Percentiles rank a stretch among this genome's conserved stretches.
These are phyloP conservation scores for Ophioceras dolichostomum DNA, from an alignment of 2,329 filamentous ascomycete species.

Conservation along the genomic window DNA sequence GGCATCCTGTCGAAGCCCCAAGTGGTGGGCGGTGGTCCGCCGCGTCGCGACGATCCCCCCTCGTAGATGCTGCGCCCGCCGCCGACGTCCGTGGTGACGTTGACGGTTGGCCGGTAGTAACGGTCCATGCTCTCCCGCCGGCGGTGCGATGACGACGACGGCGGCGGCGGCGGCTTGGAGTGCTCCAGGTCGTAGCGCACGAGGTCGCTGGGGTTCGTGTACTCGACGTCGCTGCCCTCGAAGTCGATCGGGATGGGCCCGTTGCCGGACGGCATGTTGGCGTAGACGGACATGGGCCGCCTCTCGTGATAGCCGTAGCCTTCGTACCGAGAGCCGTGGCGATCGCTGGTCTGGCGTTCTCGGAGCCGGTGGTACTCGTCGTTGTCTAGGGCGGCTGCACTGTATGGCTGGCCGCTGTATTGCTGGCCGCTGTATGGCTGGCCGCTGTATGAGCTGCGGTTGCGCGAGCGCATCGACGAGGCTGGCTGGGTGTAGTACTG, in stretches of 20 bases:
- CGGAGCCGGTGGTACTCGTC: conserved; percentile 38
- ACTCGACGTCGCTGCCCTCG: conserved; percentile 48
- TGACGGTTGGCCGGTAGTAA: conserved; percentile 43
- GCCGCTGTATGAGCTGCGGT: conserved; percentile 22
- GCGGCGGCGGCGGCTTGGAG: conserved; percentile 26
- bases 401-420: conserved; percentile 22
- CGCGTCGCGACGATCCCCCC: neutral
- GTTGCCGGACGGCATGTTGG: conserved; percentile 28
- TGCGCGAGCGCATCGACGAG: conserved; percentile 35
- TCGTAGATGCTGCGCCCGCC: conserved; percentile 31
- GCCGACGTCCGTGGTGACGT: conserved; percentile 33
- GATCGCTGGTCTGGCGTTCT: conserved; percentile 28
- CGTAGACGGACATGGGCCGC: conserved; percentile 33
- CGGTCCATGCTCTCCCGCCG: conserved; percentile 44
- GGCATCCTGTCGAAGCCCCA: conserved; percentile 60
- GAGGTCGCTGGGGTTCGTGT: conserved; percentile 50
- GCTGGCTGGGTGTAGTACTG: conserved; percentile 45
- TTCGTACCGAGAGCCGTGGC: conserved; percentile 24
- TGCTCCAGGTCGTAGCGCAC: conserved; percentile 50
- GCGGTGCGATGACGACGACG: conserved; percentile 21
- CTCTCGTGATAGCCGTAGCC: conserved; percentile 27
- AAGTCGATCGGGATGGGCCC: conserved; percentile 33
- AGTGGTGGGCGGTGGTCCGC: conserved; percentile 55
- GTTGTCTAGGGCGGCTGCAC: conserved; percentile 32
- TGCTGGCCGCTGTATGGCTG: conserved; percentile 2